Conservation (phyloP, 164 flowering plant species). For the Echeveria elegans region DNA sequence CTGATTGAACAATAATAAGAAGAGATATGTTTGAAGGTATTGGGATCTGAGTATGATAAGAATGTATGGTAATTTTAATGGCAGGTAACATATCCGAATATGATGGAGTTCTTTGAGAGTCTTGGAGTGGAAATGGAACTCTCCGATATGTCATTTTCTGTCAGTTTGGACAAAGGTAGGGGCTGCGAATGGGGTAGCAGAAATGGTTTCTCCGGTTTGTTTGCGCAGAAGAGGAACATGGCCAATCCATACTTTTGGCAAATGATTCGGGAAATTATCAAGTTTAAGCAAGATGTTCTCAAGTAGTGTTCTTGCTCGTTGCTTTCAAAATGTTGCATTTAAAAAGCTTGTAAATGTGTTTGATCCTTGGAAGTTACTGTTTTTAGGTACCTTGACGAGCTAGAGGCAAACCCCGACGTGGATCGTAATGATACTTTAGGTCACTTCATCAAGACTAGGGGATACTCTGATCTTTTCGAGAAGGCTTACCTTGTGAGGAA, state of each 20-base stretch:
- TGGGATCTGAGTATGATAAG: no score
- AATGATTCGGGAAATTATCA: slow-evolving; percentile 66
- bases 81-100: slow-evolving; percentile 91
- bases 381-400: slow-evolving; percentile 65
- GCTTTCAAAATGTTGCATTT: background rate
- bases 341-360: background rate
- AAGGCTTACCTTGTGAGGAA: slow-evolving; percentile 80
- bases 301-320: slow-evolving; percentile 23
- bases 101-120: slow-evolving; percentile 86
- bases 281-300: slow-evolving; percentile 67
- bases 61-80: background rate
- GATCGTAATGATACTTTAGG: slow-evolving; percentile 80
- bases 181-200: slow-evolving; percentile 94
- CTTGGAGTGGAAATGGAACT: slow-evolving; percentile 82
- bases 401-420: slow-evolving; percentile 69
- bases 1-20: no score
- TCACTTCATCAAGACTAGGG: slow-evolving; percentile 51
- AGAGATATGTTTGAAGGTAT: no score
- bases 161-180: slow-evolving; percentile 61
- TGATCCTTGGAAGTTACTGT: background rate
- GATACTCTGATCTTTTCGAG: slow-evolving; percentile 81
- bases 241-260: slow-evolving; percentile 75
- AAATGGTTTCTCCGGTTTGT: slow-evolving; percentile 64
- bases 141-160: slow-evolving; percentile 92
- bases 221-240: slow-evolving; percentile 72